Conservation (phyloP, 495 filamentous ascomycete species). For the Penicillium macrosclerotiorum region DNA sequence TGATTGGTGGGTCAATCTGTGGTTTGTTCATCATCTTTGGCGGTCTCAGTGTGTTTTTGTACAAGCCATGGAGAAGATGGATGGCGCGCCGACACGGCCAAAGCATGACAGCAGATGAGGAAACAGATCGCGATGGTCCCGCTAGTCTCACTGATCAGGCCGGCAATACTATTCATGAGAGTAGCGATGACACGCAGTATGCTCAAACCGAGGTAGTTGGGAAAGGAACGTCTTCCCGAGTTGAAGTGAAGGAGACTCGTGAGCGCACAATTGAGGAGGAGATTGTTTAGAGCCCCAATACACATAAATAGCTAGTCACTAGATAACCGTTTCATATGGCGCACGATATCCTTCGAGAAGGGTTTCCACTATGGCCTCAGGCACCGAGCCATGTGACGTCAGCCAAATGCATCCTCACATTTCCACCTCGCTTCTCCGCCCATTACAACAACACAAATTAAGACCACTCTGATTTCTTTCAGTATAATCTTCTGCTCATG, state of each 20-base stretch:
- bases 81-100: conserved; percentile 47
- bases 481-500: background rate
- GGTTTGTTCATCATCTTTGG: conserved; percentile 79
- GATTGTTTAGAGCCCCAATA: conserved; percentile 14
- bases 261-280: conserved; percentile 19
- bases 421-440: too few species aligned
- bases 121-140: conserved; percentile 22
- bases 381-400: conserved; percentile 6
- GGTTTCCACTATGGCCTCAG: conserved; percentile 1
- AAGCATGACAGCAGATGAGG: conserved; percentile 20
- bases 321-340: background rate
- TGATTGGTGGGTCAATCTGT: conserved; percentile 82
- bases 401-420: too few species aligned
- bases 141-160: background rate
- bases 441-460: too few species aligned
- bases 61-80: conserved; percentile 72
- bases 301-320: too few species aligned
- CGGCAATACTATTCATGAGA: background rate
- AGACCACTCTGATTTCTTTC: too few species aligned
- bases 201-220: conserved; percentile 6
- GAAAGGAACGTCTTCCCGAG: conserved; percentile 14
- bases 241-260: conserved; percentile 16
- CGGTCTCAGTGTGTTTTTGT: conserved; percentile 63
- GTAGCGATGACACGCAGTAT: background rate
- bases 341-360: background rate